These are phyloP conservation scores for Erigeron philadelphicus DNA, from an alignment of 140 eudicot species.

Conservation along the genomic window DNA sequence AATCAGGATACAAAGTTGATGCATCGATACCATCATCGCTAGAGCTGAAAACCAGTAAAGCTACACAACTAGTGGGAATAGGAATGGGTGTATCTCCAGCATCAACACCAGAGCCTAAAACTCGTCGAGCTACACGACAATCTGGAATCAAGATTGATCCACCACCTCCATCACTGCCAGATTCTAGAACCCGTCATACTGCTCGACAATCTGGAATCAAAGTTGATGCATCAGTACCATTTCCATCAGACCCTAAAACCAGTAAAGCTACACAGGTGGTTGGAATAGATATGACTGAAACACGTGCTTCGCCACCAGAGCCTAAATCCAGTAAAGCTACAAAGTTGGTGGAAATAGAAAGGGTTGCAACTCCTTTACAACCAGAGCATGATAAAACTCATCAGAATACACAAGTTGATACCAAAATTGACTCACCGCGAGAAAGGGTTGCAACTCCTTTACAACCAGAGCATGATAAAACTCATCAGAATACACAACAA, in stretches of 20 bases:
- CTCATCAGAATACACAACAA: slow-evolving; percentile 19
- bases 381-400: slow-evolving; percentile 24
- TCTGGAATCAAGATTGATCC: slow-evolving; percentile 2
- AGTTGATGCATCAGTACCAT: slow-evolving; percentile 27
- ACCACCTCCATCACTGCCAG: slow-evolving; percentile 15
- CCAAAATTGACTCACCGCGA: too few species aligned
- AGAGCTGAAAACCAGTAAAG: slow-evolving; percentile 13
- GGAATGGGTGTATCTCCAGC: slow-evolving; percentile 26
- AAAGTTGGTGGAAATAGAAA: slow-evolving; percentile 36
- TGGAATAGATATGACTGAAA: slow-evolving; percentile 27
- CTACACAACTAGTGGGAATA: slow-evolving; percentile 33
- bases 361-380: slow-evolving; percentile 14
- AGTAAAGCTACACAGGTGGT: slow-evolving; percentile 22
- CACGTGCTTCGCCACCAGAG: background rate
- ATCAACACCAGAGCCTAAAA: slow-evolving; percentile 19
- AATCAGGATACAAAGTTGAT: slow-evolving; percentile 1
- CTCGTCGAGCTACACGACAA: slow-evolving; percentile 19
- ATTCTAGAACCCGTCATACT: slow-evolving; percentile 14
- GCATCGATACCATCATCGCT: slow-evolving; percentile 14
- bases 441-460: slow-evolving; percentile 24
- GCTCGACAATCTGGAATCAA: slow-evolving; percentile 36
- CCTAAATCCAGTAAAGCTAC: slow-evolving; percentile 33
- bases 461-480: slow-evolving; percentile 21
- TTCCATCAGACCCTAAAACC: slow-evolving; percentile 18
- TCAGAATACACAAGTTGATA: slow-evolving; percentile 14